phyloP scores from a whole-genome alignment of 225 moss, liverwort and hornwort species.

The Marchantia paleacea region DNA sequence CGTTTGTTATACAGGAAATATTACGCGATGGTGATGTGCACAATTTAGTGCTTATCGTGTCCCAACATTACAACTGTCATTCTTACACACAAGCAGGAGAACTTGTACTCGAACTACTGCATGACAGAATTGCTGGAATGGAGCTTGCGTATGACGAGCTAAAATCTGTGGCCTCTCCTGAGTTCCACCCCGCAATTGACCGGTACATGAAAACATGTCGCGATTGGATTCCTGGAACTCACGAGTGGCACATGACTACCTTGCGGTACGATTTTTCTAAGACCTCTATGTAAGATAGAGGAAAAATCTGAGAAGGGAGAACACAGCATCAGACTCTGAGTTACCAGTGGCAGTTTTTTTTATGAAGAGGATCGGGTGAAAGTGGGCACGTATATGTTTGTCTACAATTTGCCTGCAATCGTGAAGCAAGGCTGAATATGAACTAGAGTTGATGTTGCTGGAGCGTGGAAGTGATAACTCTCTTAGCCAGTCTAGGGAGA shows the following conservation, averaged over 20 bases:
- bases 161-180: background rate
- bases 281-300: no score
- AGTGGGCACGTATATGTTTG: no score
- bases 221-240: background rate
- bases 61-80: background rate
- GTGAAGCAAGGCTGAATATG: no score
- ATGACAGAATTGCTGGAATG: slow-evolving; percentile 4
- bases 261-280: background rate
- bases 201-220: slow-evolving; percentile 2
- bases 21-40: background rate
- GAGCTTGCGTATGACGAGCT: background rate
- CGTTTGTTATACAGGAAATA: background rate
- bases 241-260: background rate
- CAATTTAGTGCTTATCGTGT: background rate
- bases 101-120: background rate
- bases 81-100: background rate
- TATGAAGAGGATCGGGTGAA: no score
- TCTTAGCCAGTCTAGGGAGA: no score
- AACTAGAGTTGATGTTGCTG: no score
- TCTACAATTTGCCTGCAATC: no score
- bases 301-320: no score
- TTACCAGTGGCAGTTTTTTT: no score
- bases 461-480: no score
- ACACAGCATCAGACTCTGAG: no score
- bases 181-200: slow-evolving; percentile 10